Conservation (phyloP, 768 basidiomycete species). For the Punctularia strigosozonata region DNA sequence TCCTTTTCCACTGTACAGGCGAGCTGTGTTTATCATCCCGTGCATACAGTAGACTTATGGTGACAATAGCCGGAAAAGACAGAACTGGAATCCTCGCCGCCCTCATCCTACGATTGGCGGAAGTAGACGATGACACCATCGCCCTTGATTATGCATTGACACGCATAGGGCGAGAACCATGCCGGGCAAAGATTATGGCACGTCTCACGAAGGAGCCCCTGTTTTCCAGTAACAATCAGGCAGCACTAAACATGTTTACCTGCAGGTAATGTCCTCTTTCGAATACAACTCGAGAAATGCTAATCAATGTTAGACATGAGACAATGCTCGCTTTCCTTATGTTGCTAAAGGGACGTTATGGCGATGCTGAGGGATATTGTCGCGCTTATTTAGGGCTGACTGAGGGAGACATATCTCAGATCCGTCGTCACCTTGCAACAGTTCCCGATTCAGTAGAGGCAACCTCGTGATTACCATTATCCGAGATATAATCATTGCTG, state of each 20-base stretch:
- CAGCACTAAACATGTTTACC: constrained; percentile 75
- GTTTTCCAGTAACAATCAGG: constrained; percentile 62
- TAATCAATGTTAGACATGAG: constrained; percentile 35
- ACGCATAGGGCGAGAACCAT: constrained; percentile 69
- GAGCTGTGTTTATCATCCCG: neutral
- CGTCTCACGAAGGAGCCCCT: constrained; percentile 60
- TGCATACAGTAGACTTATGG: neutral
- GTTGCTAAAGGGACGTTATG: constrained; percentile 51
- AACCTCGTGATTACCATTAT: too few relatives aligned
- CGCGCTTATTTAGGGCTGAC: constrained; percentile 43
- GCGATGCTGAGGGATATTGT: constrained; percentile 55
- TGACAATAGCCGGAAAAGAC: constrained; percentile 59
- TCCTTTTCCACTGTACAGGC: constrained; percentile 71
- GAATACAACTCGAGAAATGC: neutral
- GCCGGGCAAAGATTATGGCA: constrained; percentile 55
- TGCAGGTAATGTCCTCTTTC: constrained; percentile 41
- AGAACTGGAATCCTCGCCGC: constrained; percentile 70
- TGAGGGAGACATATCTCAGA: constrained; percentile 41
- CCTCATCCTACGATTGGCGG: constrained; percentile 63
- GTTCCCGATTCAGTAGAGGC: too few relatives aligned
- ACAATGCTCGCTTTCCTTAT: constrained; percentile 67
- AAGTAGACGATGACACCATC: constrained; percentile 52
- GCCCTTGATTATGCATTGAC: constrained; percentile 71
- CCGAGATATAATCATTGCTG: neutral
- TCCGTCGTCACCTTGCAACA: neutral